Percentiles rank a stretch among this genome's conserved stretches.
phyloP scores from a whole-genome alignment of 768 basidiomycete species.

The Omphalotus guepiniiformis region DNA sequence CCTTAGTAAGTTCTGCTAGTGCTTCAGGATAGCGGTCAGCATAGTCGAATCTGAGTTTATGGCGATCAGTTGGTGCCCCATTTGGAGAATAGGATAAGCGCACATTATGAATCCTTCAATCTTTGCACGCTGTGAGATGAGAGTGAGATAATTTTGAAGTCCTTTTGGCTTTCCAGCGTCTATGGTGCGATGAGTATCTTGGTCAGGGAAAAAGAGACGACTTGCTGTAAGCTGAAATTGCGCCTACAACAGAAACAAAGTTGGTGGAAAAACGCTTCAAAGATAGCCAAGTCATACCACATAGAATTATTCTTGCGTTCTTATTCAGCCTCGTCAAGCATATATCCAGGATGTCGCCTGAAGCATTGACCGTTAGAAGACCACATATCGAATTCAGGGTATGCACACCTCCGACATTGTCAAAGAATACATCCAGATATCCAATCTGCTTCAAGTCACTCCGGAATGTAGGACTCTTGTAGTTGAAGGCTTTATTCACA shows the following conservation, averaged over 20 bases:
- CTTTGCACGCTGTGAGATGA: conserved; percentile 74
- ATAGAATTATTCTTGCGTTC: conserved; percentile 75
- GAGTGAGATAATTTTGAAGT: conserved; percentile 56
- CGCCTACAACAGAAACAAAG: not conserved
- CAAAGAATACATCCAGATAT: conserved; percentile 78
- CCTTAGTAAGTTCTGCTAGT: conserved; percentile 48
- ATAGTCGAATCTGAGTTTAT: conserved; percentile 65
- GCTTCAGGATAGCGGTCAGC: conserved; percentile 53
- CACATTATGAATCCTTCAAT: conserved; percentile 87
- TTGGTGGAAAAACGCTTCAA: conserved; percentile 17
- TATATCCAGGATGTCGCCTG: conserved; percentile 77
- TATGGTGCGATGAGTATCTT: not conserved
- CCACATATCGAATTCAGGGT: not conserved
- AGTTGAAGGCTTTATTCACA: conserved; percentile 79
- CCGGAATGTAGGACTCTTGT: conserved; percentile 72
- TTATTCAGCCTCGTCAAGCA: conserved; percentile 70
- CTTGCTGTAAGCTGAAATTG: conserved; percentile 43
- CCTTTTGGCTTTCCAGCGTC: conserved; percentile 20
- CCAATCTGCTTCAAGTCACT: conserved; percentile 72
- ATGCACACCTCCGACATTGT: conserved; percentile 63
- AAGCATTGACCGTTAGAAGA: conserved; percentile 11
- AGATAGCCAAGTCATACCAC: conserved; percentile 80
- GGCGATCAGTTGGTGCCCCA: conserved; percentile 35
- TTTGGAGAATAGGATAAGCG: conserved; percentile 23
- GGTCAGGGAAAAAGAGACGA: conserved; percentile 40